A percentile compares a stretch with the other conserved stretches of the same genome.
Evolutionary conservation across 345 rosid species (phyloP).

Genomic region (Ricinus communis): DNA sequence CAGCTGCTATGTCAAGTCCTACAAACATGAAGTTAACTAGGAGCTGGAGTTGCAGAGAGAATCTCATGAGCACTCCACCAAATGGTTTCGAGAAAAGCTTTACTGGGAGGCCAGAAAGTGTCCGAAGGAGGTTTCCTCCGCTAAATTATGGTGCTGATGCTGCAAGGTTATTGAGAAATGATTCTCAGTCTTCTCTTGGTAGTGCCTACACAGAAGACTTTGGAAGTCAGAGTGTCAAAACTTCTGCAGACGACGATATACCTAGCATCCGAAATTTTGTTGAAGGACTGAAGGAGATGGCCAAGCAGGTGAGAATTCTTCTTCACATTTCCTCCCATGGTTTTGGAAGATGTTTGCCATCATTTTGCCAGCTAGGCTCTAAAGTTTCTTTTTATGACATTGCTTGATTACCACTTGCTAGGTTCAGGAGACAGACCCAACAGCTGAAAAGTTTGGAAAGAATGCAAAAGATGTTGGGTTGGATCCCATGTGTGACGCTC

Average conservation of each 20-base stretch:
- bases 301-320: conserved; percentile 46
- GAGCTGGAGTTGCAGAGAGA: conserved; percentile 61
- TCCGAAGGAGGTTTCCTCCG: conserved; percentile 39
- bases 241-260: conserved; percentile 61
- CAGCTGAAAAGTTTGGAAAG: conserved; percentile 38
- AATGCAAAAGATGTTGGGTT: conserved; percentile 53
- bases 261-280: conserved; percentile 75
- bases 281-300: conserved; percentile 80
- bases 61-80: conserved; percentile 61
- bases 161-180: conserved; percentile 54
- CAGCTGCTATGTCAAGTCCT: conserved; percentile 45
- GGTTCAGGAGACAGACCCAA: conserved; percentile 35
- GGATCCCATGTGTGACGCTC: conserved; percentile 54
- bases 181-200: conserved; percentile 74
- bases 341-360: not conserved
- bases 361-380: not conserved
- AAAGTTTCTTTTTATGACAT: conserved; percentile 15
- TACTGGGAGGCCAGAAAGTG: conserved; percentile 66
- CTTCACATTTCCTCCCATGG: not conserved
- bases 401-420: conserved; percentile 7
- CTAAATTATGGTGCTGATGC: conserved; percentile 36
- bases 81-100: conserved; percentile 54
- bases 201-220: conserved; percentile 58
- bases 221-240: conserved; percentile 40
- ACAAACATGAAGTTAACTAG: conserved; percentile 45